Evolutionary conservation across 2,329 filamentous ascomycete genomes (phyloP), one percentile per base, ranked within the genome.

Genomic region (Paraphoma chrysanthemicola): DNA sequence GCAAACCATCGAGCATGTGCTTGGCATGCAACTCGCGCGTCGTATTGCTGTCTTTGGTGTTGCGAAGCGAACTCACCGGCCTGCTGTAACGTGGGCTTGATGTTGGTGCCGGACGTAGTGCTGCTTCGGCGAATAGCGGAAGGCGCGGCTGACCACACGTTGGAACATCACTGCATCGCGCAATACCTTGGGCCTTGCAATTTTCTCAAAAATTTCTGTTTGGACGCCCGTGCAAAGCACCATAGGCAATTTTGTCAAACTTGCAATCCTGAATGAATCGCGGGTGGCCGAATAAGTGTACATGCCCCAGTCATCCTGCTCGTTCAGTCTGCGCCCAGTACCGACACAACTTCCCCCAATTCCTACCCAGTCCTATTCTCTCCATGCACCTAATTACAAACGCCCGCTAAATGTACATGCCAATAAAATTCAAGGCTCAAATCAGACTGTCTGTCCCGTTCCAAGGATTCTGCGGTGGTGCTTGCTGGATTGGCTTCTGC

Each of bases 381-480:
- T 23, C 23, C 23, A 23, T 23, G 23, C 23, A 2, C 23, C 23
- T 23, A 23, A 23, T 23, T 39, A 5, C 3, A 28, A 36, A 16
- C 49, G 29, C 42, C 42, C 33, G 31, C 44, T 42, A 52, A 46
- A 41, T 23, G 14, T 29, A 41, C 36, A 48, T 18, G 29, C 47
- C n/a, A 49, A 46, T 49, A 33, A 39, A 38, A 28, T 3, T n/a
- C 11, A n/a, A 5, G 17, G 8, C 46, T 67, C 49, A 72, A 48
- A 73, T 73, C 60, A 73, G 56, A 39, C 70, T 72, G 36, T 72
- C 70, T 3, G 66, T 68, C 48, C 56, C 66, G 0, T 63, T 66
- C 67, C 66, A 70, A 2, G 51, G 44, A 17, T 57, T 69, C 16
- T 49, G 48, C 46, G 62, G 59, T 18, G 50, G 51, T 45, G 60